phyloP scores from a whole-genome alignment of 2,329 filamentous ascomycete species.

The Aspergillus puulaauensis region DNA sequence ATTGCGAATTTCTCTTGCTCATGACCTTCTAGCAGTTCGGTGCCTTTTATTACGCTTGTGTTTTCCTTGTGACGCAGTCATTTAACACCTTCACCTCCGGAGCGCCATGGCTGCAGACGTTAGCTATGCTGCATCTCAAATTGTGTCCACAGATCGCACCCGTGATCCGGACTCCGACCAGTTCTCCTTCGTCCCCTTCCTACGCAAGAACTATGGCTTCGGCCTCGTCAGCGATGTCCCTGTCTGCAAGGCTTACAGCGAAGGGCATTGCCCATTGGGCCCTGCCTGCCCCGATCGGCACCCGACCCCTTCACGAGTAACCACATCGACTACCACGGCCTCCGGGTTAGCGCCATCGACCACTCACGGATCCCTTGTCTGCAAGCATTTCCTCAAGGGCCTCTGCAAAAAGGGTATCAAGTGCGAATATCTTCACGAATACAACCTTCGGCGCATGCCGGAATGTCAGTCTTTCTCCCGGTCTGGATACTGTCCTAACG shows the following conservation, averaged over 20 bases:
- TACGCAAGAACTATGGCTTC: slow-evolving; percentile 79
- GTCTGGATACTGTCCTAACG: slow-evolving; percentile 93
- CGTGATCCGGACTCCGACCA: slow-evolving; percentile 53
- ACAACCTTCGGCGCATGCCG: slow-evolving; percentile 96
- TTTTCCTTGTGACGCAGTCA: background rate
- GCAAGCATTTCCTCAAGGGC: slow-evolving; percentile 97
- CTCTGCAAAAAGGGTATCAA: slow-evolving; percentile 96
- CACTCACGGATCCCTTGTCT: slow-evolving; percentile 66
- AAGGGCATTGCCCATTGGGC: slow-evolving; percentile 84
- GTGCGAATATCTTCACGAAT: slow-evolving; percentile 98
- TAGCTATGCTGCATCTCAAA: slow-evolving; percentile 30
- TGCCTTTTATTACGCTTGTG: background rate
- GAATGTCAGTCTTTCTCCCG: slow-evolving; percentile 96
- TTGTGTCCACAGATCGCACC: slow-evolving; percentile 36
- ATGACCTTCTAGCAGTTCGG: background rate
- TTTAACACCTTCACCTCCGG: background rate
- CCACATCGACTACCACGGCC: slow-evolving; percentile 44
- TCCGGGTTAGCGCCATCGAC: slow-evolving; percentile 42
- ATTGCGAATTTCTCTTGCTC: background rate
- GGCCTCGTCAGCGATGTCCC: slow-evolving; percentile 76
- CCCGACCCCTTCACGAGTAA: slow-evolving; percentile 48
- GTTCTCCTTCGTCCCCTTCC: slow-evolving; percentile 85
- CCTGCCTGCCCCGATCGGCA: slow-evolving; percentile 85
- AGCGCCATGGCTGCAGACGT: slow-evolving; percentile 35
- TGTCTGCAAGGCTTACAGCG: slow-evolving; percentile 79